Evolutionary conservation across 2,329 filamentous ascomycete genomes (phyloP), one percentile per base, ranked within the genome.

Genomic region (Alternaria burnsii): DNA sequence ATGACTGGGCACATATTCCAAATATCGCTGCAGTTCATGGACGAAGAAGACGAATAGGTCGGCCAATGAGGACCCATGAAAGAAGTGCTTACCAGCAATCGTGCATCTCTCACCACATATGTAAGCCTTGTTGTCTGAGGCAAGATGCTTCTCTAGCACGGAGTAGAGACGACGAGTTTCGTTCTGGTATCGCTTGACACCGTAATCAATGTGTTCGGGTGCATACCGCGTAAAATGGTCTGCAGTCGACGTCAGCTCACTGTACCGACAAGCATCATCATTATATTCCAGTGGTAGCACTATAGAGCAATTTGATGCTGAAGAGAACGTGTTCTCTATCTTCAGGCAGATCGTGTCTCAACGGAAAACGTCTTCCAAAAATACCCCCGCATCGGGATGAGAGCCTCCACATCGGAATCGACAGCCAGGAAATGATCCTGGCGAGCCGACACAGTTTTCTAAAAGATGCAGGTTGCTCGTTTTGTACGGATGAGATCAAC

Each of bases 201-300:
- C 92, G 76, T 97, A 97, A 72, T 89, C 83, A 71, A 97, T 94
- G 76, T 86, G 88, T 76, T 94, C 90, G 0, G 92, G 91, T 1
- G 93, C 92, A 72, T 97, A 96, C 57, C 91, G 87, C 48, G 82
- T 82, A 79, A 97, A 97, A 80, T 97, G 92, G 78, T 95, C 93
- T 53, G 58, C 28, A 16, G 44, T 30, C 20, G 26, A 8, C 26
- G 55, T 70, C 60, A 63, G 53, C 24, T 22, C 41, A 16, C 14
- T 32, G 9, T 7, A 40, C 30, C 26, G 54, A 18, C 30, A 22
- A 12, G n/a, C 30, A 41, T 46, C 38, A 24, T 32, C 24, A 11
- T 18, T 40, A 12, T 26, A 43, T 16, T 30, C 20, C 24, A n/a
- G 30, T 52, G 9, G 16, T 36, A 42, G 36, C 18, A 40, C 30